Evolutionary conservation across 176 grass and related monocot genomes (phyloP), one percentile per base, ranked within the genome.

Genomic region (Olyra latifolia): DNA sequence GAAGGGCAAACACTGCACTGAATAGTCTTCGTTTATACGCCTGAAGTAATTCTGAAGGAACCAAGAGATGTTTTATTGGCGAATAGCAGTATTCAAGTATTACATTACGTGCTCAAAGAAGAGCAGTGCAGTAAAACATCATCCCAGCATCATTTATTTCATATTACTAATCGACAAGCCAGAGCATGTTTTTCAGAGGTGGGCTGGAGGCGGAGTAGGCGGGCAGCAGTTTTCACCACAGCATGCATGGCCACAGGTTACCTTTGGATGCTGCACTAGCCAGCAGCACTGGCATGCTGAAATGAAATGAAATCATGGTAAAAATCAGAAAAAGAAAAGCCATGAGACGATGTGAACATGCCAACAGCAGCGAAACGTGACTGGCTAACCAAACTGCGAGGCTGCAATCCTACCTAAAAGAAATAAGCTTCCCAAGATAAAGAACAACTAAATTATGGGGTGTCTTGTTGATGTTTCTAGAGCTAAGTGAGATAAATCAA

Each of bases 251-350:
- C 89, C 71, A 27, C 89, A 94, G 42, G 86, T 91, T 74, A 65
- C 72, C 17, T 23, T 72, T 8, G 85, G 75, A 9, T 90, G 78
- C 70, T 87, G 62, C 66, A 90, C 83, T 25, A 93, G 55, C 81
- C 79, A 91, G 68, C 92, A 91, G 74, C 88, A 94, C 39, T 55
- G 69, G 74, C 92, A 94, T 7, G 82, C 89, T 91, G 80, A 67
- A 66, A 83, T 8, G 7, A 47, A 77, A 55, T 3, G 20, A 16
- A 55, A 16, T 24, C 23, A 82, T 82, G 49, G 27, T 9, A 22
- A 61, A 10, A 17, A 27, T 78, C 46, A 81, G 13, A 17, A 70
- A 56, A 41, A 47, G 7, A 57, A 56, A 67, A 59, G 3, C 2
- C 10, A 28, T 81, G 56, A 61, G 28, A 9, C 50, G 86, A 78